Base-by-base conservation (phyloP, 2,329 filamentous ascomycete species). In the Raffaelea albimanens region DNA sequence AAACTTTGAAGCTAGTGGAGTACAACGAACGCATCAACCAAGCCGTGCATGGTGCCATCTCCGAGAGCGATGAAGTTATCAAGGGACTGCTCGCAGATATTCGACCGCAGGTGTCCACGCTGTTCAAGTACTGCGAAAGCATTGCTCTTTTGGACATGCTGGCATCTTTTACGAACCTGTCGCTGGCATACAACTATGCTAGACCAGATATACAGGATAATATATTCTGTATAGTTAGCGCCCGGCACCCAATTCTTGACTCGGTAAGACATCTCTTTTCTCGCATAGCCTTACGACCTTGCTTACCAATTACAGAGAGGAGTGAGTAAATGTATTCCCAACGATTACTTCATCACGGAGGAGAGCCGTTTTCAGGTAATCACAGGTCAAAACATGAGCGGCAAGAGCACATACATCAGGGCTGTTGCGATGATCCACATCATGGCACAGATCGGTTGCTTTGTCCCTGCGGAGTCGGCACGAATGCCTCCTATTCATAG, bases 311-410 rank as follows among this genome's bases (percentile, higher is more conserved):
- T 22, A n/a, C 36, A 55, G 52, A 48, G 50, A 14, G 52, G 53
- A 11, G 16, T 25, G 18, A 75, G 75, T 41, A 80, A 77, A 20
- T 95, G 86, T 59, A 72, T 97, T 3, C 86, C 93, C 0, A 97
- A 97, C 53, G 90, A 97, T 58, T 86, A 90, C 23, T 97, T 90
- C 57, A 84, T 87, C 3, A 85, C 83, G 0, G 75, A 84, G 31
- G 82, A 91, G 51, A 81, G 82, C 33, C 80, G 90, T 2, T 95
- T 96, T 58, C 90, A 97, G 55, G 85, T 97, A 52, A 83, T 98
- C 53, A 97, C 91, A 0, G 91, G 93, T 3, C 94, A 87, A 62
- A 98, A 98, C 57, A 98, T 98, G 93, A 95, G 88, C 56, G 93
- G 90, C 1, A 98, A 97, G 63, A 95, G 86, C 53, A 98, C 90